Evolutionary conservation across 306 rosid genomes (phyloP).

Genomic region (Prunus fruticosa): DNA sequence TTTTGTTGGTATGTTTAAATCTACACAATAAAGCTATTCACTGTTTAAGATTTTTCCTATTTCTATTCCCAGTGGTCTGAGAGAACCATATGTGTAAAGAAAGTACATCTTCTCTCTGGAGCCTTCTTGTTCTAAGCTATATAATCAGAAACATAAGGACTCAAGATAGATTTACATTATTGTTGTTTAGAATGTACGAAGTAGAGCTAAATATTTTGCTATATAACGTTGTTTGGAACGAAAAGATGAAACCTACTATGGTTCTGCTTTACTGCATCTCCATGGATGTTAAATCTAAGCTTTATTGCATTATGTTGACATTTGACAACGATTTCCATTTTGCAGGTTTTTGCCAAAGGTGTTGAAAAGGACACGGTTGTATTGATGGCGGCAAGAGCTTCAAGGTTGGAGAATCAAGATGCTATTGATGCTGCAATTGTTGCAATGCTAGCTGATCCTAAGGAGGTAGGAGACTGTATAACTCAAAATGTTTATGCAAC

Average conservation of each 20-base stretch:
- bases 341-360: slow-evolving; percentile 18
- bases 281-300: background rate
- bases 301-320: background rate
- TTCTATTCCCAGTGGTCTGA: background rate
- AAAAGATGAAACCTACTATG: background rate
- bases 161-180: background rate
- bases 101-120: background rate
- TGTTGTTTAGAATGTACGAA: background rate
- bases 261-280: background rate
- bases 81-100: background rate
- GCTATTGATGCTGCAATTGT: slow-evolving; percentile 27
- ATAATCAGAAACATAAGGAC: background rate
- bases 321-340: background rate
- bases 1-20: background rate
- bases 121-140: background rate
- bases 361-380: slow-evolving; percentile 18
- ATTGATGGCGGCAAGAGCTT: slow-evolving; percentile 25
- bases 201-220: background rate
- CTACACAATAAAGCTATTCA: background rate
- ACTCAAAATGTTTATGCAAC: background rate
- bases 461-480: slow-evolving; percentile 8
- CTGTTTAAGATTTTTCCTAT: background rate
- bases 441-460: slow-evolving; percentile 23
- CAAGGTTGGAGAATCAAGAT: slow-evolving; percentile 24
- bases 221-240: background rate